Evolutionary conservation across 768 basidiomycete genomes (phyloP), one percentile per base, ranked within the genome.

Genomic region (Tremella mesenterica): DNA sequence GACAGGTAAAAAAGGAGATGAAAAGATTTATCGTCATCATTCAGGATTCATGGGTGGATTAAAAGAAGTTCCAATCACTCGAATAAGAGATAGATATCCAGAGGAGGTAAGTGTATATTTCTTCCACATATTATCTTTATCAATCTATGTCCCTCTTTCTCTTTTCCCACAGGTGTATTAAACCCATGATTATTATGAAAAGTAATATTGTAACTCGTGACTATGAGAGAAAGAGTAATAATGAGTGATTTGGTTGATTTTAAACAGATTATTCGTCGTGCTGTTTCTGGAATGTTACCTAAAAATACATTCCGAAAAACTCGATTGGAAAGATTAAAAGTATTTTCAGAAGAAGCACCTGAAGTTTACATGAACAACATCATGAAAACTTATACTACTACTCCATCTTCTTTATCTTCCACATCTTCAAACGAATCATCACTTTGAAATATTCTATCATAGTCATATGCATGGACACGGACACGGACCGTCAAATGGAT

Each of bases 221-320:
- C n/a, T n/a, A n/a, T 10, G 9, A 9, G 43, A n/a, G 26, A 25
- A 45, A 23, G 44, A 28, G 44, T 9, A 23, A 21, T 5, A 26
- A 20, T 45, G 44, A 45, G 8, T 23, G 4, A 18, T 36, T 10
- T 36, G 10, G 33, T 36, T 36, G 12, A 36, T 39, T 33, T 30
- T 18, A 43, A 14, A 20, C 69, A 99, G 95, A 88, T 97, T 62
- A 89, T 99, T 53, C 83, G 89, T 12, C 82, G 88, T 60, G 95
- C 95, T 3, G 95, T 99, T 3, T 86, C 93, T 10, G 89, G 93
- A 64, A 99, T 99, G 95, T 78, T 99, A 50, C 95, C 93, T 29
- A 99, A 97, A 76, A 99, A 99, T 78, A 92, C 86, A 59, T 82
- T 95, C 56, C 82, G 95, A 23, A 87, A 93, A 44, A 79, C 87